Base-by-base conservation (phyloP, 257 asterid species). In the Asclepias syriaca region DNA sequence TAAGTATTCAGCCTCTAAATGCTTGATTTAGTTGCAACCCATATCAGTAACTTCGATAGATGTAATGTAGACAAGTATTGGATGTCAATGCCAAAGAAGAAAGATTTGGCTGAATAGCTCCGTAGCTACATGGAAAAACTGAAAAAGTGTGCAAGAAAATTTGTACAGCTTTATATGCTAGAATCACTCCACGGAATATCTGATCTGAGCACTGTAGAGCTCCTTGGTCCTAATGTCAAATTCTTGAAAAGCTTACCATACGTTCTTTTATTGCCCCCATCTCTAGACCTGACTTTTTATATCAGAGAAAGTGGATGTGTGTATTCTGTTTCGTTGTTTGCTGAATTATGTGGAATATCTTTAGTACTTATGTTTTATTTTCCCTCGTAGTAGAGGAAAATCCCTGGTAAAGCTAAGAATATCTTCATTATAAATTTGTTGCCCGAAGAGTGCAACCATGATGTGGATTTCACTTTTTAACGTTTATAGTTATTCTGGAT, bases 1-100 rank as follows among this genome's bases (percentile, higher is more conserved):
- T 59, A 59, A 13, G n/a, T 27, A 34, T 59, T 10, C 29, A 59
- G 65, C 65, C 40, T 27, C 65, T 59, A 59, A 59, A 59, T 59
- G 65, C 19, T 59, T 59, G 40, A 59, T 49, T 49, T 15, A 2
- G 53, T 49, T 1, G 53, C 18, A 49, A 49, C 15, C 53, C 5
- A 12, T 14, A 49, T 49, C 16, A 5, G 48, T 8, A 43, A 9
- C 48, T 43, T 43, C 48, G 13, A 49, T 49, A 49, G 18, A 49
- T 49, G 12, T 49, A 49, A 49, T 10, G 53, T 13, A 49, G 53
- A 14, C 53, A 49, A 11, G 3, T 49, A 14, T 49, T 49, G 12
- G 15, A 49, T 10, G 53, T 49, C 18, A 14, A 59, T 59, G 39
- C 8, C 34, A 27, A 59, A 11, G 4, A 59, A 27, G 6, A 13